A percentile compares a stretch with the other conserved stretches of the same genome.
Conservation (phyloP, 192 early-diverging fungal genomes). For the Rhizophagus sp. region DNA sequence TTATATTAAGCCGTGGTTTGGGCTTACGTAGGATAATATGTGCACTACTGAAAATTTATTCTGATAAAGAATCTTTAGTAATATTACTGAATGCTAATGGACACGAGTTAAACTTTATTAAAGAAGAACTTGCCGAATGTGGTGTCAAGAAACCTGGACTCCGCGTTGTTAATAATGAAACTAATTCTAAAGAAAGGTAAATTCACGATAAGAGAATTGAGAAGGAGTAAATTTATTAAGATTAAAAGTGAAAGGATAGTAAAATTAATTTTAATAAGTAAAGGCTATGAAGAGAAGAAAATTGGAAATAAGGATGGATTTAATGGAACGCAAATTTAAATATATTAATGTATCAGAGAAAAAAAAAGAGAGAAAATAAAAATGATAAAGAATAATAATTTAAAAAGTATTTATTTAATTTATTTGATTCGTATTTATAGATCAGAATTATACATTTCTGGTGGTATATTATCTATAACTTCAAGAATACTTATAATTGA, state of each 20-base stretch:
- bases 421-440: conserved; percentile 24
- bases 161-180: conserved; percentile 58
- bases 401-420: no score
- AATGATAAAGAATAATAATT: no score
- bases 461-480: conserved; percentile 85
- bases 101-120: conserved; percentile 54
- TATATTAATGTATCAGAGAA: background rate
- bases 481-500: conserved; percentile 91
- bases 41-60: conserved; percentile 69
- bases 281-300: no score
- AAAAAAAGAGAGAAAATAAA: background rate
- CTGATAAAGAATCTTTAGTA: conserved; percentile 70
- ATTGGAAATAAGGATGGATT: no score
- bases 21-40: conserved; percentile 72
- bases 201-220: background rate
- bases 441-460: conserved; percentile 67
- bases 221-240: background rate
- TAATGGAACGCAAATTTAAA: no score
- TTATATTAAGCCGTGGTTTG: conserved; percentile 78
- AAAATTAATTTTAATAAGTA: no score
- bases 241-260: no score
- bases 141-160: conserved; percentile 44
- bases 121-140: conserved; percentile 50
- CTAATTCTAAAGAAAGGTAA: conserved; percentile 57
- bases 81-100: conserved; percentile 73